phyloP scores from a whole-genome alignment of 257 asterid genomes.

The Henckelia pumila region DNA sequence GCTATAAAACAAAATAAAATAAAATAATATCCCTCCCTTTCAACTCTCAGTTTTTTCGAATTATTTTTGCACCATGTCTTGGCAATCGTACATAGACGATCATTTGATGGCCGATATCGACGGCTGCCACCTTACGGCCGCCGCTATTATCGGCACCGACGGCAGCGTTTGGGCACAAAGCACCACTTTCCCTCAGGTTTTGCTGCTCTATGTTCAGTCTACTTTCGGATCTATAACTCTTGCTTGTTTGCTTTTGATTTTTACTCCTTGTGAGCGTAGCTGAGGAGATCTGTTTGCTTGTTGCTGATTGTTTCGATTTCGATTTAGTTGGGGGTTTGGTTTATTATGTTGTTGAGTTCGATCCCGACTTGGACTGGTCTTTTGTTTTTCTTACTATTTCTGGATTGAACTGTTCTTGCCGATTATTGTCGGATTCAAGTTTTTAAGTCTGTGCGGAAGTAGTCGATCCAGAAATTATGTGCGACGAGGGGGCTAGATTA shows the following conservation, averaged over 20 bases:
- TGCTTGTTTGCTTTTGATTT: constrained; percentile 6
- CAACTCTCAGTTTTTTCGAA: background rate
- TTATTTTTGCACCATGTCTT: constrained; percentile 52
- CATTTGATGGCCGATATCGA: constrained; percentile 73
- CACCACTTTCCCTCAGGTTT: constrained; percentile 68
- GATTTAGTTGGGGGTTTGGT: background rate
- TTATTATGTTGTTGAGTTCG: background rate
- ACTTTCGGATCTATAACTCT: constrained; percentile 27
- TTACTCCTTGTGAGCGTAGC: background rate
- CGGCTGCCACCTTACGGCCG: constrained; percentile 54
- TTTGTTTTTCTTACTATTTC: background rate
- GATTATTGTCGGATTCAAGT: background rate
- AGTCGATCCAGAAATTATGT: background rate
- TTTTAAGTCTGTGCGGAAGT: background rate
- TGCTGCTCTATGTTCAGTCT: background rate
- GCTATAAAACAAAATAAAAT: too few relatives aligned
- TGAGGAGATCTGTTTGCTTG: constrained; percentile 20
- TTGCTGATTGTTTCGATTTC: background rate
- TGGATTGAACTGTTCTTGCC: background rate
- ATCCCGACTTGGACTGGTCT: constrained; percentile 10
- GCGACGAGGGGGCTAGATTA: background rate
- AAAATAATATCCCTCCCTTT: background rate
- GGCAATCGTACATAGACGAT: constrained; percentile 82
- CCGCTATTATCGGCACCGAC: constrained; percentile 80
- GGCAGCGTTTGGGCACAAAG: constrained; percentile 90